These are phyloP conservation scores for Rubia peregrina DNA, from an alignment of 305 asterid genomes.

Conservation along the genomic window DNA sequence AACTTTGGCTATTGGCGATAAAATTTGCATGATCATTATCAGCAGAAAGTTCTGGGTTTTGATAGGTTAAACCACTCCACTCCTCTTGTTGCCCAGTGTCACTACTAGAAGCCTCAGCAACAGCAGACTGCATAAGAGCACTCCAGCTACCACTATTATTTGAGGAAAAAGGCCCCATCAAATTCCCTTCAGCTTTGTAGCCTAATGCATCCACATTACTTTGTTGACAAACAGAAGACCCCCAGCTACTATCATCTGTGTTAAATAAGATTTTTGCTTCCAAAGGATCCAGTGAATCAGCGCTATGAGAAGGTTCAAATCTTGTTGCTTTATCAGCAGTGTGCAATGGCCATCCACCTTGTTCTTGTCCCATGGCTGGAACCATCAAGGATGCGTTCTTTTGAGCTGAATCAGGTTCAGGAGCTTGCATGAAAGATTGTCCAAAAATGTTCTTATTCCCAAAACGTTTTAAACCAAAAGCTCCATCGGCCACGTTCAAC, in stretches of 20 bases:
- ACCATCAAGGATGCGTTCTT: conserved; percentile 24
- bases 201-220: conserved; percentile 28
- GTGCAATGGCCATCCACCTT: conserved; percentile 21
- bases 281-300: conserved; percentile 50
- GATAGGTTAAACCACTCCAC: conserved; percentile 69
- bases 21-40: conserved; percentile 39
- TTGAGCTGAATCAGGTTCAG: conserved; percentile 23
- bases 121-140: conserved; percentile 94
- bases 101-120: conserved; percentile 62
- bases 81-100: conserved; percentile 65
- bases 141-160: conserved; percentile 85
- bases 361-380: conserved; percentile 24
- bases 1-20: conserved; percentile 30
- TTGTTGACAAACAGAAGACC: conserved; percentile 29
- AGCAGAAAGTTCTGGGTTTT: conserved; percentile 50
- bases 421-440: conserved; percentile 31
- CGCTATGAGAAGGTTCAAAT: conserved; percentile 16
- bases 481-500: conserved; percentile 25
- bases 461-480: conserved; percentile 25
- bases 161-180: conserved; percentile 29
- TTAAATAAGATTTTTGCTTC: conserved; percentile 60
- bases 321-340: conserved; percentile 21
- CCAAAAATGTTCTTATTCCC: conserved; percentile 40
- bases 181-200: conserved; percentile 29
- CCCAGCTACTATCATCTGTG: conserved; percentile 49